Evolutionary conservation across 371 early-diverging fungal genomes (phyloP), one percentile per base, ranked within the genome.

Genomic region (Actinomortierella ambigua): DNA sequence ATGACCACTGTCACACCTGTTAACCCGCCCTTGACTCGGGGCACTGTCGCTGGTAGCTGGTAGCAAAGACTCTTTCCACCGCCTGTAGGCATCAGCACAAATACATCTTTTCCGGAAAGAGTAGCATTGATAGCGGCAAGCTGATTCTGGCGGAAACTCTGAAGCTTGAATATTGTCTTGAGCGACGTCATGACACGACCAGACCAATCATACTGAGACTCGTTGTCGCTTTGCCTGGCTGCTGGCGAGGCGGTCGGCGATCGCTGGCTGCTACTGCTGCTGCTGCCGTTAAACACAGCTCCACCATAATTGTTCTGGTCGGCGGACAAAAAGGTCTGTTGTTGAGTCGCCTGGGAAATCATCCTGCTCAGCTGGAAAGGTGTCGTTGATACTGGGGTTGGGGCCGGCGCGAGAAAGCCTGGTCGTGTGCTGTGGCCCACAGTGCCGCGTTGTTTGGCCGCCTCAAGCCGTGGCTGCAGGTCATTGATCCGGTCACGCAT

Each of bases 11-110:
- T 98, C 0, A 99, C 81, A 1, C 96, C 96, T 24, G 73, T 71
- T 0, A 93, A 93, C 11, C 65, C 73, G 50, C 90, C 86, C 43
- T 68, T 76, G 18, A 68, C 39, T 11, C 34, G 34, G 11, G 34
- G 34, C 23, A 95, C 71, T 14, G 93, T 68, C 5, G 99, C 97
- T 3, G 99, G 99, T 22, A 99, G 82, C 75, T 99, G 99, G 77
- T 97, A 99, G 71, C 99, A 99, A 28, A 99, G 76, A 73, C 93
- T 92, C 78, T 99, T 99, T 7, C 99, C 99, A 0, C 99, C 99
- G 40, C 99, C 99, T 1, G 99, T 99, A 1, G 99, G 99, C 99
- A 99, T 99, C 42, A 99, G 77, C 40, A 99, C 96, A 89, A 99
- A 99, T 0, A 94, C 91, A 68, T 99, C 98, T 47, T 90, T 84